phyloP scores from a whole-genome alignment of 2,329 filamentous ascomycete genomes.

The Orbilia ellipsospora region DNA sequence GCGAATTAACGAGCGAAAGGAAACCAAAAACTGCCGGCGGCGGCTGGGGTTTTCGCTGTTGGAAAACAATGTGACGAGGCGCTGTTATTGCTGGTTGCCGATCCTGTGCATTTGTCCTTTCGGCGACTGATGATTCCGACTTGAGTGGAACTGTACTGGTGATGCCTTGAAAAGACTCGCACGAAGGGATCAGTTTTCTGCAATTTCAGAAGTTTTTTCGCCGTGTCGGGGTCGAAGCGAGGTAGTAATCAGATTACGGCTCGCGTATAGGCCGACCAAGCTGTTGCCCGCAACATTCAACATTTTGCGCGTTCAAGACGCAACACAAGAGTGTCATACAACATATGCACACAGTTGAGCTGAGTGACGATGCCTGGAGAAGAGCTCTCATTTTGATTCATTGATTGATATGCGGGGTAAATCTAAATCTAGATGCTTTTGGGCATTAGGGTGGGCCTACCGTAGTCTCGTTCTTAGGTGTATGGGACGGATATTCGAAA shows the following conservation, averaged over 20 bases:
- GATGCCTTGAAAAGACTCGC: background rate
- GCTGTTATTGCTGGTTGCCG: background rate
- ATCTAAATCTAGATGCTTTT: too few species aligned
- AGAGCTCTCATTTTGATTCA: too few species aligned
- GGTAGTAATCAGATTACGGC: background rate
- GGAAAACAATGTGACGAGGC: background rate
- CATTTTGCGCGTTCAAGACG: background rate
- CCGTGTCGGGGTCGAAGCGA: constrained; percentile 4
- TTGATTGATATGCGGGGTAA: too few species aligned
- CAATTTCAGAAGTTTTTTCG: background rate
- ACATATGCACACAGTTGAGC: background rate
- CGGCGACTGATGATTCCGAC: background rate
- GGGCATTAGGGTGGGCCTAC: too few species aligned
- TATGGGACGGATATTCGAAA: too few species aligned
- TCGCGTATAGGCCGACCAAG: constrained; percentile 7
- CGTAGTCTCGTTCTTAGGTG: too few species aligned
- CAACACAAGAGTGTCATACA: constrained; percentile 9
- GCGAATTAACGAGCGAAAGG: too few species aligned
- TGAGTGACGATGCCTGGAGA: too few species aligned
- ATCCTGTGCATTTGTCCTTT: background rate
- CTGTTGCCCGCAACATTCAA: constrained; percentile 15
- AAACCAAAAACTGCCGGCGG: background rate
- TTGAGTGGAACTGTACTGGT: background rate
- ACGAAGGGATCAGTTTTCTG: too few species aligned
- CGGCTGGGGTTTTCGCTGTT: background rate